Conservation (phyloP, 2,329 filamentous ascomycete genomes). For the Ascochyta lentis region DNA sequence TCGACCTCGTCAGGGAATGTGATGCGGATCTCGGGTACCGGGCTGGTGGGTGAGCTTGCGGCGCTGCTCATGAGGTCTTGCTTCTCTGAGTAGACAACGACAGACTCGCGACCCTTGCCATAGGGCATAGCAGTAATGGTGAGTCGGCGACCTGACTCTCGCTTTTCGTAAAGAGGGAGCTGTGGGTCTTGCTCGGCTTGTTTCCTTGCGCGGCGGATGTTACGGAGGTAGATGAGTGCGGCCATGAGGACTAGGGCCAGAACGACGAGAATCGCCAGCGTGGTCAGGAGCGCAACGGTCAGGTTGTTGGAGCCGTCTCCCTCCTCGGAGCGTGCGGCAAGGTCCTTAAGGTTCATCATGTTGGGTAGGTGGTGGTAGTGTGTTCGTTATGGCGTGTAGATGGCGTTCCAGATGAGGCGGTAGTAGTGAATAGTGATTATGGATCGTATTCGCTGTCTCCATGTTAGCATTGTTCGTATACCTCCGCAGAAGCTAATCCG, state of each 20-base stretch:
- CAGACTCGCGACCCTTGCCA: constrained; percentile 65
- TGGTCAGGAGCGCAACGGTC: constrained; percentile 79
- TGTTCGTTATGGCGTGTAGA: constrained; percentile 32
- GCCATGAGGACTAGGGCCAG: constrained; percentile 72
- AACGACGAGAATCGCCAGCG: constrained; percentile 78
- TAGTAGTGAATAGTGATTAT: constrained; percentile 30
- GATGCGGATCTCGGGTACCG: constrained; percentile 94
- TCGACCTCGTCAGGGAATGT: constrained; percentile 97
- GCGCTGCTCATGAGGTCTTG: constrained; percentile 79
- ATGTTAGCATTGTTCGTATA: constrained; percentile 31
- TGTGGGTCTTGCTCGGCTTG: constrained; percentile 55
- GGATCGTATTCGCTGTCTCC: constrained; percentile 33
- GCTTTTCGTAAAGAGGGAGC: constrained; percentile 73
- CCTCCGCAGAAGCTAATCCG: constrained; percentile 14
- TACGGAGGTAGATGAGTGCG: constrained; percentile 75
- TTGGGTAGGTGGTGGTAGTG: constrained; percentile 19
- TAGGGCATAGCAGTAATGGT: constrained; percentile 57
- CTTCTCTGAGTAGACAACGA: constrained; percentile 82
- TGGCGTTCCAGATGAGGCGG: constrained; percentile 27
- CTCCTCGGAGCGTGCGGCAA: constrained; percentile 57
- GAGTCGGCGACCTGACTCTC: constrained; percentile 61
- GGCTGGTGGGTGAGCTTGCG: constrained; percentile 74
- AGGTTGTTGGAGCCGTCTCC: constrained; percentile 61
- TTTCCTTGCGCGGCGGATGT: constrained; percentile 60
- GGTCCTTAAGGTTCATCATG: constrained; percentile 57